Conservation (phyloP, 441 rosid genomes). For the Croton laevigatus region DNA sequence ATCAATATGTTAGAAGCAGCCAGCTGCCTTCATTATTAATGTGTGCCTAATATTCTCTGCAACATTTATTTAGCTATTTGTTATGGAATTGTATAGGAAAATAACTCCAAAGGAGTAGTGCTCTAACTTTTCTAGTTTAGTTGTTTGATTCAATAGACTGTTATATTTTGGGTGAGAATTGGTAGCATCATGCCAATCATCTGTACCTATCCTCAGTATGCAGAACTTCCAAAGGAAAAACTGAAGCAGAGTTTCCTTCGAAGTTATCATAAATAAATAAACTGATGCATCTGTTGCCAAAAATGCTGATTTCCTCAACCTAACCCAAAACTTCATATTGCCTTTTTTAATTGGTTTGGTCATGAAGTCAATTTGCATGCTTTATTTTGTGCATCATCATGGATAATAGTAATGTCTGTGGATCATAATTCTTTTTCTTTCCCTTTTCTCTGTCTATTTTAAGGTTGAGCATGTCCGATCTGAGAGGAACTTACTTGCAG, state of each 20-base stretch:
- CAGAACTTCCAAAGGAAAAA: background rate
- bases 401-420: background rate
- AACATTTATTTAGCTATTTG: slow-evolving; percentile 7
- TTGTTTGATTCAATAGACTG: slow-evolving; percentile 4
- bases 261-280: background rate
- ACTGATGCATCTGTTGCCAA: background rate
- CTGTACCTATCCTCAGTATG: background rate
- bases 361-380: background rate
- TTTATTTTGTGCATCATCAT: slow-evolving; percentile 2
- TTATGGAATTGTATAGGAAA: background rate
- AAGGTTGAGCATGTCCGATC: slow-evolving; percentile 98
- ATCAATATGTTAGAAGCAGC: background rate
- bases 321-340: background rate
- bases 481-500: slow-evolving; percentile 92
- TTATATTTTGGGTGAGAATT: background rate
- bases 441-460: slow-evolving; percentile 4
- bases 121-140: background rate
- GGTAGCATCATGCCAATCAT: slow-evolving; percentile 2
- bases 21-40: background rate
- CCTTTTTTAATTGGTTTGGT: slow-evolving; percentile 7
- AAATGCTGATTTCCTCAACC: background rate
- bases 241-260: background rate
- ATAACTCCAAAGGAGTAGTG: background rate
- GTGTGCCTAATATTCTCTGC: background rate
- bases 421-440: background rate